Base-by-base conservation (phyloP, 2,329 filamentous ascomycete species). In the Penicillium frequentans region DNA sequence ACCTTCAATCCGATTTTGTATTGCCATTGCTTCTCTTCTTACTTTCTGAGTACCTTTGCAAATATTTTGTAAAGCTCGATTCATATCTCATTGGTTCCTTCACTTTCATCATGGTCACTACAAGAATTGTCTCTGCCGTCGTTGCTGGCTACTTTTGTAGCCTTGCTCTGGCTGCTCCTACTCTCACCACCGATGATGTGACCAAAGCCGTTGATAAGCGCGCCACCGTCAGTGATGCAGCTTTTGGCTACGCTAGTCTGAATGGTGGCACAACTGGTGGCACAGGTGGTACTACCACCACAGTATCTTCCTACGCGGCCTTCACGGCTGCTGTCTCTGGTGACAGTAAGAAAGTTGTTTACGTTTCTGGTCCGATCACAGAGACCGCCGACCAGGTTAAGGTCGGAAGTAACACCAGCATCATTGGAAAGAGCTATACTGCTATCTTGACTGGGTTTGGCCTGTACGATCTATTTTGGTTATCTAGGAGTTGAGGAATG, bases 221-320 rank as follows among this genome's bases (percentile, higher is more conserved):
- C 2, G 37, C 33, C 27, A 14, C 31, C 23, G 26, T 23, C 16
- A 26, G 21, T 13, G 6, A 71, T 64, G 59, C 59, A 21, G 69
- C 69, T 27, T 69, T 73, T 44, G 81, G 81, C 27, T 83, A 79
- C 64, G 79, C 76, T 46, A 78, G 75, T 21, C 64, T 75, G 59
- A 82, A 82, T 53, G 79, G 77, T 39, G 79, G 81, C 52, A 85
- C 83, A 3, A 85, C 77, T 5, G 84, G 83, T 52, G 83, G 84
- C 52, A 73, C 77, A 24, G 81, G 79, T n/a, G 83, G 82, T 49
- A 75, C 79, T 2, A 83, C 82, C 10, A 81, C 79, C 29, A 84
- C 82, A 10, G 83, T 86, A 53, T 79, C 79, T 21, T 78, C 76
- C 6, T 79, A 84, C 35, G 76, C 79, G 23, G 72, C 77, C 27